Evolutionary conservation across 805 yeast species (phyloP).

Genomic region (Wickerhamiella hasegawae): DNA sequence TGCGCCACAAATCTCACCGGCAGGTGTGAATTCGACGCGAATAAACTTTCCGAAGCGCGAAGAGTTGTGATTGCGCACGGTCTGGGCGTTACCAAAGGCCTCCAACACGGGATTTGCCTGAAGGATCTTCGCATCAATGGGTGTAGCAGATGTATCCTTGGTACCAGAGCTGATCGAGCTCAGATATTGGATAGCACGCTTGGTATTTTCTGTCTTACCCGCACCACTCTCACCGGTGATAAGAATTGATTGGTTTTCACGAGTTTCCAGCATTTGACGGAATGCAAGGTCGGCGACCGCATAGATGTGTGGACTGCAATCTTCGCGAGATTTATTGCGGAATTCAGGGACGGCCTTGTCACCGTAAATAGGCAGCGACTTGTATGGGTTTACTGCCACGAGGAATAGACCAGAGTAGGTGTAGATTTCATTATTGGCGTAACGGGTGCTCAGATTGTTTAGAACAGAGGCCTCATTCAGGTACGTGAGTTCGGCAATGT

Average conservation of each 20-base stretch:
- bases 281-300: constrained; percentile 81
- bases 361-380: constrained; percentile 53
- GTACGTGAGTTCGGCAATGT: constrained; percentile 90
- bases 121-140: constrained; percentile 68
- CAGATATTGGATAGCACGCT: constrained; percentile 80
- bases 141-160: constrained; percentile 8
- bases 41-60: constrained; percentile 95
- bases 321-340: constrained; percentile 30
- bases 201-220: constrained; percentile 95
- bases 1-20: constrained; percentile 66
- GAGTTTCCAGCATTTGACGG: constrained; percentile 50
- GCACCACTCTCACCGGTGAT: constrained; percentile 99
- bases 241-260: constrained; percentile 70
- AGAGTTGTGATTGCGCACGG: constrained; percentile 83
- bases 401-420: constrained; percentile 91
- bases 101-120: constrained; percentile 94
- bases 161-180: constrained; percentile 45
- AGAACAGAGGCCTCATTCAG: constrained; percentile 93
- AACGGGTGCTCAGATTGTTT: constrained; percentile 63
- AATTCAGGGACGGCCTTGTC: constrained; percentile 39
- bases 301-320: constrained; percentile 71
- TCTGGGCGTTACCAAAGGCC: constrained; percentile 93
- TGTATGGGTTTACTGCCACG: constrained; percentile 92
- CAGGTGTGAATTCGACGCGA: constrained; percentile 53
- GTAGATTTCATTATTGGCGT: constrained; percentile 62